Conservation (phyloP, 345 rosid species). For the Hypericum androsaemum region DNA sequence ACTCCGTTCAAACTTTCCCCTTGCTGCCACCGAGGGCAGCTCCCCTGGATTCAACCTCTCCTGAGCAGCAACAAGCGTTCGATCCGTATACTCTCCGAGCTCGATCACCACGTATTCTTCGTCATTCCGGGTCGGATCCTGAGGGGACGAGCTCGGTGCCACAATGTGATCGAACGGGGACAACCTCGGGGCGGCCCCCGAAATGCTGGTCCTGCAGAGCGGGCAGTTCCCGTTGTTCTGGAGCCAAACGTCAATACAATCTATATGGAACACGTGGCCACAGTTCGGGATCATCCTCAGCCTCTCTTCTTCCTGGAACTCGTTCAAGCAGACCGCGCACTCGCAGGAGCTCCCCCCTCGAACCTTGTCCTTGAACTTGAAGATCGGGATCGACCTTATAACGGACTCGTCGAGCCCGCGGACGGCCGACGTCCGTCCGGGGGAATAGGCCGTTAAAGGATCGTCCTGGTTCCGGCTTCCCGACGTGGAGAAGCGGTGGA, state of each 20-base stretch:
- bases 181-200: slow-evolving; percentile 17
- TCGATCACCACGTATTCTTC: slow-evolving; percentile 72
- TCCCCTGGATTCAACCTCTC: slow-evolving; percentile 37
- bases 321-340: slow-evolving; percentile 74
- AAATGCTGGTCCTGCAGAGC: slow-evolving; percentile 69
- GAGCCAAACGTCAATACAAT: slow-evolving; percentile 91
- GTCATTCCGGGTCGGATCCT: slow-evolving; percentile 32
- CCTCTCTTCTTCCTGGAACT: slow-evolving; percentile 78
- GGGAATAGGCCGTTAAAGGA: slow-evolving; percentile 37
- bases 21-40: slow-evolving; percentile 22
- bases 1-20: slow-evolving; percentile 29
- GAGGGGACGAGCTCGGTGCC: slow-evolving; percentile 41
- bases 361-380: slow-evolving; percentile 47
- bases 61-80: slow-evolving; percentile 30
- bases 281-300: slow-evolving; percentile 64
- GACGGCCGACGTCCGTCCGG: slow-evolving; percentile 23
- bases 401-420: slow-evolving; percentile 75
- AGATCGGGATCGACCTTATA: slow-evolving; percentile 71
- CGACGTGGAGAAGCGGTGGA: slow-evolving; percentile 50
- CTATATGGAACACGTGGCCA: slow-evolving; percentile 75
- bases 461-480: slow-evolving; percentile 34
- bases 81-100: slow-evolving; percentile 25
- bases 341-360: slow-evolving; percentile 36
- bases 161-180: slow-evolving; percentile 23
- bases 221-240: slow-evolving; percentile 88